phyloP scores from a whole-genome alignment of 768 basidiomycete genomes.

The Xanthoconium purpureum region DNA sequence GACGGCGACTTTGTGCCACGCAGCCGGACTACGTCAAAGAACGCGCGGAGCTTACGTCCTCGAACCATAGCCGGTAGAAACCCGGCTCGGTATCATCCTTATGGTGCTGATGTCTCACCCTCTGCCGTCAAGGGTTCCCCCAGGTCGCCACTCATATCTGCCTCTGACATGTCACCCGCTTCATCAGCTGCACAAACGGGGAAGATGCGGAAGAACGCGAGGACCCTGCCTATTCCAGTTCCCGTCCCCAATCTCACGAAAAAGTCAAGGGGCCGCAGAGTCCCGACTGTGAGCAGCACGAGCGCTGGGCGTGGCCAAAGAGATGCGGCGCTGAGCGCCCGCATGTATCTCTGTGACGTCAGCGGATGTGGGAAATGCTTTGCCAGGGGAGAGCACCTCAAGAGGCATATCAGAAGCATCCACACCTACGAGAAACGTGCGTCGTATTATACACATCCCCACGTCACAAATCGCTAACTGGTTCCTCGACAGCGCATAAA shows the following conservation, averaged over 20 bases:
- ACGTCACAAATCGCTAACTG: constrained; percentile 10
- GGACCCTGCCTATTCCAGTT: constrained; percentile 51
- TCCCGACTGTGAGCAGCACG: constrained; percentile 49
- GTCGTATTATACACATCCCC: constrained; percentile 23
- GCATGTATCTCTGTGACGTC: constrained; percentile 73
- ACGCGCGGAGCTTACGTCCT: constrained; percentile 36
- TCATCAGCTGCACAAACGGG: constrained; percentile 23
- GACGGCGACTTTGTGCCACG: constrained; percentile 36
- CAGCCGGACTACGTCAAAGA: constrained; percentile 36
- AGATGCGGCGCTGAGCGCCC: constrained; percentile 39
- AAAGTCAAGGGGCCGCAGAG: constrained; percentile 65
- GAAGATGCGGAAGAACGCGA: constrained; percentile 34
- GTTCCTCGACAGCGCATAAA: constrained; percentile 56
- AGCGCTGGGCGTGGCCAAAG: constrained; percentile 29
- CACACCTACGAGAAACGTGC: constrained; percentile 92
- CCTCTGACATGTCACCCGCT: constrained; percentile 27
- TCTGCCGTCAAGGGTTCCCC: constrained; percentile 31
- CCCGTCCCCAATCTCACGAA: constrained; percentile 69
- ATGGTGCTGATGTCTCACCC: constrained; percentile 26
- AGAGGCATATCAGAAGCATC: constrained; percentile 83
- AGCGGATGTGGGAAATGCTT: constrained; percentile 86
- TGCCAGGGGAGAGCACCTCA: constrained; percentile 84
- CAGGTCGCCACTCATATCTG: constrained; percentile 31
- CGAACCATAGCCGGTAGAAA: constrained; percentile 33
- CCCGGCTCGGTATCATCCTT: constrained; percentile 34